Evolutionary conservation across 2,329 filamentous ascomycete species (phyloP), one percentile per base, ranked within the genome.

Genomic region (Coniochaeta ligniaria): DNA sequence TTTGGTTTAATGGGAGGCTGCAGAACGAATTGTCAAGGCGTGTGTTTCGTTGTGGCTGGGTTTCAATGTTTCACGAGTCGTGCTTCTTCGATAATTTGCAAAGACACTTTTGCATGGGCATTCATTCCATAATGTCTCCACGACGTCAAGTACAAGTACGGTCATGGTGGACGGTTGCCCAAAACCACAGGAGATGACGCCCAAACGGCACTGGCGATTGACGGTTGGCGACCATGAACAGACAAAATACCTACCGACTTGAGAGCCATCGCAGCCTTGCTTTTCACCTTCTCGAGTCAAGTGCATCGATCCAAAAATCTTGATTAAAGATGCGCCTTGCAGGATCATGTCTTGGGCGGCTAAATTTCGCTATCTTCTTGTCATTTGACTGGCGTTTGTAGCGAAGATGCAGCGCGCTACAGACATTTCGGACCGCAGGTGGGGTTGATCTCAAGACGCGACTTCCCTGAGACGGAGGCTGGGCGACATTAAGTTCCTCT

Each of bases 401-500:
- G n/a, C 33, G 31, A 36, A 36, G 16, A 57, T 52, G 54, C 54
- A 56, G 16, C 35, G 16, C 38, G 35, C 38, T 45, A 11, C 20
- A 45, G 38, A 45, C 31, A 31, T 26, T 41, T 26, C 22, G 20
- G 36, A 28, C 28, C 35, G 56, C 31, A 12, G 56, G 56, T 58
- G 56, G 56, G 56, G 56, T 41, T 31, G n/a, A 57, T 16, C 56
- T 58, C 38, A 31, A 58, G 56, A 58, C 56, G 56, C 56, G 56
- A 58, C 56, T 58, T 57, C 54, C 54, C 54, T 36, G 54, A 57
- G 54, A 35, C 38, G 55, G 35, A 58, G 38, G 56, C 36, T 58
- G 36, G 38, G 56, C 31, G 31, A 52, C 24, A 52, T 36, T 17
- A 28, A 52, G 14, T 3, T 52, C 31, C 6, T 22, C 4, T 24